Evolutionary conservation across 2,329 filamentous ascomycete species (phyloP), one percentile per base, ranked within the genome.

Genomic region (Fusarium sp.): DNA sequence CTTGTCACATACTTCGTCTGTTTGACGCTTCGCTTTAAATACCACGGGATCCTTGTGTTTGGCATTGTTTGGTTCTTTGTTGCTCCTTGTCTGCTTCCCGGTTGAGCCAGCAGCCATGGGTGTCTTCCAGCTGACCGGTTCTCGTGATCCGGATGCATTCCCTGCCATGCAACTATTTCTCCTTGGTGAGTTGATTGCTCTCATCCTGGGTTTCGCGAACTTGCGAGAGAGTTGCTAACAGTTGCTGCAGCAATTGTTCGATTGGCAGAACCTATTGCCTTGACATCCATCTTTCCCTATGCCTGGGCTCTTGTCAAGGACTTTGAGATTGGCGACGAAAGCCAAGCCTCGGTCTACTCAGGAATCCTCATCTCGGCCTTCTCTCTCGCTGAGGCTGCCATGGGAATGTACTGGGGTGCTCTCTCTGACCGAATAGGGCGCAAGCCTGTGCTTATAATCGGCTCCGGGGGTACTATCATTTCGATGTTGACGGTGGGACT

Each of bases 241-340:
- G 18, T 9, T 10, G n/a, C 34, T 40, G 23, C 16, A 97, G 93
- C 93, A 78, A 93, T 97, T 84, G 94, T 96, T 77, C 93, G 94
- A 68, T 88, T 97, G 72, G 92, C 93, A 58, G 94, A 97, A 80
- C 94, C 94, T 20, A 95, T 97, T 74, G 93, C 94, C 55, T 87
- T 97, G 69, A 97, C 93, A 1, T 96, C 92, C 76, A 96, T 97
- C 79, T 96, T 95, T 75, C 94, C 94, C 18, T 97, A 97, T 79
- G 92, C 92, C 65, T 96, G 91, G 91, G 87, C 91, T 65, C 89
- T 95, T 72, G 90, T 95, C 71, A 92, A 92, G 79, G 85, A 89
- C 73, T 93, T 93, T 79, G 76, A 92, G 40, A 85, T 94, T 72
- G 91, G 90, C 67, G 85, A 87, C 73, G 87, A 89, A 71, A 83